Evolutionary conservation across 2,329 filamentous ascomycete species (phyloP), one percentile per base, ranked within the genome.

Genomic region (Pestalotiopsis sp.): DNA sequence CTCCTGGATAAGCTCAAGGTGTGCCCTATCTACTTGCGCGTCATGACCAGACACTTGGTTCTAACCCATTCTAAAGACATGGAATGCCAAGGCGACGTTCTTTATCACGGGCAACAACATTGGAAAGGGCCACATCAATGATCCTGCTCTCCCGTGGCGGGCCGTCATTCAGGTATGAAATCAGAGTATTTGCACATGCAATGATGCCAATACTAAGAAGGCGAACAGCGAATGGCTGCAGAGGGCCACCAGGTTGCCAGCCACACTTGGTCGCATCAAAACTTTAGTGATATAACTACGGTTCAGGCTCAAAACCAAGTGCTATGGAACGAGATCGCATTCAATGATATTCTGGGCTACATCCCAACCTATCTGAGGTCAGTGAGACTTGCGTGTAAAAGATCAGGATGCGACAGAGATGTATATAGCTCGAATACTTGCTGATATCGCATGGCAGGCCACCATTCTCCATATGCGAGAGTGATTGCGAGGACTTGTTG

Each of bases 71-170:
- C 81, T 87, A 64, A 27, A 79, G 75, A 80, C 80, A 58, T 88
- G 88, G 72, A 78, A 83, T 68, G 88, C 86, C 7, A 89, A 87
- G 70, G 89, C 87, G 2, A 91, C 89, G 3, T 91, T 91, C 76
- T 91, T 91, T 77, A 82, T 91, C 67, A 86, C 83, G 23, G 85
- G 85, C 14, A 86, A 84, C 75, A 86, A 86, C 74, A 77, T 84
- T 62, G 81, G 81, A 72, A 87, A 87, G 74, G 85, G 85, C 27
- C 72, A 80, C 66, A 87, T 87, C 64, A 86, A 88, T 68, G 80
- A 82, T 67, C 75, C 79, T n/a, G 80, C 77, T 1, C 72, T 69
- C 7, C 76, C 77, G 25, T 78, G 77, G 77, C 71, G 70, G 31
- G 70, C 73, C 25, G 70, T 77, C 3, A 77, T 78, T 31, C 75